Conservation (phyloP, 176 grass and related monocot genomes). For the Rhynchospora breviuscula region DNA sequence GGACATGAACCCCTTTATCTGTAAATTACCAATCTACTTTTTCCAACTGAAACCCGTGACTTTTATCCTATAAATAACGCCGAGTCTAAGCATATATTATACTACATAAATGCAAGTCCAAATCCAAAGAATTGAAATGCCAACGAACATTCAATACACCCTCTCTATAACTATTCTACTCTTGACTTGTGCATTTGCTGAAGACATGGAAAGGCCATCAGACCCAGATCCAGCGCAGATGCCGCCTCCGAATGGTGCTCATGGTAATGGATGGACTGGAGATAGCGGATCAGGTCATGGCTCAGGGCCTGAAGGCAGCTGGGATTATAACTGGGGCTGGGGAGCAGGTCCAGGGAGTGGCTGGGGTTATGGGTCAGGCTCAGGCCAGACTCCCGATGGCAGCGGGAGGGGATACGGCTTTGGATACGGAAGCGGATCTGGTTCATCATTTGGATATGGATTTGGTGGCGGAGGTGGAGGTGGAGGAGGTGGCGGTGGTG, state of each 20-base stretch:
- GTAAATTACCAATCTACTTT: constrained; percentile 18
- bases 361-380: constrained; percentile 54
- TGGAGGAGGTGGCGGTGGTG: constrained; percentile 19
- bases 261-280: constrained; percentile 33
- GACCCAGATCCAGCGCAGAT: constrained; percentile 11
- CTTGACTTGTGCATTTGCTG: constrained; percentile 6
- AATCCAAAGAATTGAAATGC: constrained; percentile 8
- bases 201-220: constrained; percentile 12
- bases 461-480: constrained; percentile 14
- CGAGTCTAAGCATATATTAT: background rate
- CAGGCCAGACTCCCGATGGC: constrained; percentile 26
- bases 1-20: background rate
- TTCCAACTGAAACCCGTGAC: constrained; percentile 22
- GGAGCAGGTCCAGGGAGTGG: constrained; percentile 39
- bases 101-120: background rate
- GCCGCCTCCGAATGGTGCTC: constrained; percentile 10
- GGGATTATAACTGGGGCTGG: constrained; percentile 64
- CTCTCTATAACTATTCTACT: background rate
- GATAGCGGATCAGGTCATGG: constrained; percentile 40
- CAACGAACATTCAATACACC: background rate
- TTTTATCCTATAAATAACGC: constrained; percentile 7
- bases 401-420: constrained; percentile 24
- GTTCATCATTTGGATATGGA: constrained; percentile 16
- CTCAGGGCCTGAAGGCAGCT: constrained; percentile 34
- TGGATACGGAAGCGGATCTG: constrained; percentile 38